Evolutionary conservation across 2,329 filamentous ascomycete genomes (phyloP).

Genomic region (Fusarium brachygibbosum): DNA sequence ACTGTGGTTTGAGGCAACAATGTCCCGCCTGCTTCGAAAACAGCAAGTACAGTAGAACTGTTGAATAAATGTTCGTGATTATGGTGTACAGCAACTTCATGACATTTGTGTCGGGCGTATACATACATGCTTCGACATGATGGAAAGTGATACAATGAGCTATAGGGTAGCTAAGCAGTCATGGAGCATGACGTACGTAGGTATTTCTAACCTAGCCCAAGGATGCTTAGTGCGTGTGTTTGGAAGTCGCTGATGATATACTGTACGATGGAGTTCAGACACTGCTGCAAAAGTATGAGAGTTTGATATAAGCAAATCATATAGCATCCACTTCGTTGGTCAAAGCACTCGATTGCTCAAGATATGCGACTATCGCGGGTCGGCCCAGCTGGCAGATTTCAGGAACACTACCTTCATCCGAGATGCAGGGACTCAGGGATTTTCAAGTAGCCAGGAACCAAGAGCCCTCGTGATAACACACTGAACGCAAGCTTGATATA

Average conservation of each 20-base stretch:
- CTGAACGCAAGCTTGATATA: slow-evolving; percentile 9
- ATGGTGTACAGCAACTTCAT: neutral
- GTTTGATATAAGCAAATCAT: neutral
- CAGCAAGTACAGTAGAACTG: neutral
- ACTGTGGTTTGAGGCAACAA: neutral
- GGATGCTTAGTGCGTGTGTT: neutral
- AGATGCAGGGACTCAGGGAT: slow-evolving; percentile 43
- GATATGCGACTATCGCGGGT: neutral
- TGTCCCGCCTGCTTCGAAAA: neutral
- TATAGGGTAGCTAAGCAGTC: neutral
- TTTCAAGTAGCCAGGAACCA: slow-evolving; percentile 22
- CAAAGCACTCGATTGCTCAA: neutral
- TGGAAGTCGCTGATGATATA: neutral
- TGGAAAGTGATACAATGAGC: neutral
- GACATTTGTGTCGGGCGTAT: neutral
- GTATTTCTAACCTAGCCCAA: neutral
- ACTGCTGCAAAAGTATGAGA: neutral
- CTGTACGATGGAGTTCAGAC: neutral
- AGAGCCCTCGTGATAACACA: slow-evolving; percentile 29
- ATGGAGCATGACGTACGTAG: neutral
- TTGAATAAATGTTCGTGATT: rapidly evolving
- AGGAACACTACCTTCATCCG: neutral
- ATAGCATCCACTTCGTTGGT: neutral
- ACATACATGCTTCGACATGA: neutral
- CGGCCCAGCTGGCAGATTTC: neutral